Percentiles rank a stretch among this genome's conserved stretches.
Evolutionary conservation across 495 filamentous ascomycete species (phyloP).

Genomic region (Tuber borchii): DNA sequence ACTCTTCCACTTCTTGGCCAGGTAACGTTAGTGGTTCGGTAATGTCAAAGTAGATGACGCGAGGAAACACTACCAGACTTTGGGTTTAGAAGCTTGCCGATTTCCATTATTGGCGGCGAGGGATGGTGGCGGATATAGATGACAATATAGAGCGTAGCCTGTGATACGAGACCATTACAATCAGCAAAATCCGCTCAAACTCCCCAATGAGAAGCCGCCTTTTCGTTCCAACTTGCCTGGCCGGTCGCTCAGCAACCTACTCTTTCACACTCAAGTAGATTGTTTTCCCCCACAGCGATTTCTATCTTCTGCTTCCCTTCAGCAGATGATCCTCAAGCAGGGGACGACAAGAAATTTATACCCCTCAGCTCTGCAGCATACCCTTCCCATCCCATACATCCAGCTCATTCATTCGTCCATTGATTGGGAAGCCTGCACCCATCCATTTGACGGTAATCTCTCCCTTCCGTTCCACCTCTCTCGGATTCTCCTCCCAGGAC

Average conservation of each 20-base stretch:
- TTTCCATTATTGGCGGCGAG: constrained; percentile 17
- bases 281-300: not conserved
- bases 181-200: not conserved
- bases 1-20: not conserved
- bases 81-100: constrained; percentile 30
- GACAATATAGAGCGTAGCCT: not conserved
- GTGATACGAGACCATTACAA: not conserved
- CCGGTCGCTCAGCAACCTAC: not conserved
- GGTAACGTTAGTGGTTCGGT: not conserved
- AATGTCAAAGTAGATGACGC: not conserved
- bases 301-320: constrained; percentile 3
- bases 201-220: not conserved
- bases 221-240: not conserved
- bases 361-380: not conserved
- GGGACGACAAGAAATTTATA: constrained; percentile 2
- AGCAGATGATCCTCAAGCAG: not conserved
- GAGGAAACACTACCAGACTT: constrained; percentile 10
- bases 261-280: not conserved
- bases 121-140: not conserved
- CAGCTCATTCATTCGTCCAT: not conserved
- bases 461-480: not conserved
- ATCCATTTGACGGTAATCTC: not conserved
- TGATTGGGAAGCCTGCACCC: not conserved
- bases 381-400: not conserved
- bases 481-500: not conserved